Conservation (phyloP, 805 yeast species). For the Saccharomycopsis javanensis region DNA sequence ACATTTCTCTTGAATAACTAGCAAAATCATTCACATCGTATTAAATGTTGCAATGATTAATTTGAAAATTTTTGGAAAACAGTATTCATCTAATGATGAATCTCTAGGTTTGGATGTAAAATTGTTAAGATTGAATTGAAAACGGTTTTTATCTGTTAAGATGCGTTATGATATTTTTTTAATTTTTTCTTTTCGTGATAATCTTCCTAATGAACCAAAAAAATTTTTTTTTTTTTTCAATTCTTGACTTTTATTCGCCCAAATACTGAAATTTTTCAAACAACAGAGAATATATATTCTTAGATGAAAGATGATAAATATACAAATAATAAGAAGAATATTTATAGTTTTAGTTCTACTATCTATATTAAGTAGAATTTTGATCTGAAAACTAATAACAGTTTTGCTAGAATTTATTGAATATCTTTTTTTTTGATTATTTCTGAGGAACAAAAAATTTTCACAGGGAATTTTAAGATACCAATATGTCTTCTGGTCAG, state of each 20-base stretch:
- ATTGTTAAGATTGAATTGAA: no score
- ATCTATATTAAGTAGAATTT: no score
- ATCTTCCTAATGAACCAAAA: not conserved
- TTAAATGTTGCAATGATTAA: no score
- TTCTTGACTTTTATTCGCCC: not conserved
- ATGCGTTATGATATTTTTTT: not conserved
- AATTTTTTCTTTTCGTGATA: not conserved
- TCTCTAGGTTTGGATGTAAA: not conserved
- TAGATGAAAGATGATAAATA: no score
- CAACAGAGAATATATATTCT: no score
- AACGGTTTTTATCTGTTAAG: not conserved
- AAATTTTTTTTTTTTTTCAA: not conserved
- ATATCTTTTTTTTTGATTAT: not conserved
- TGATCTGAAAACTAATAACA: no score
- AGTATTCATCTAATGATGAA: not conserved
- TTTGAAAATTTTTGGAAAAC: not conserved
- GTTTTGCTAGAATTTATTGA: not conserved
- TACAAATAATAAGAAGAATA: no score
- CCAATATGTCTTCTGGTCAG: slow-evolving; percentile 1
- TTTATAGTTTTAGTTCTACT: not conserved
- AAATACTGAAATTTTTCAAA: not conserved
- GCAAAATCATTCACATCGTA: no score
- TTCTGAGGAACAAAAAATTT: no score
- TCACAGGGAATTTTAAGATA: no score
- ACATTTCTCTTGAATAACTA: no score